These are phyloP conservation scores for Aureobasidium lini DNA, from an alignment of 2,329 filamentous ascomycete genomes.

Conservation along the genomic window DNA sequence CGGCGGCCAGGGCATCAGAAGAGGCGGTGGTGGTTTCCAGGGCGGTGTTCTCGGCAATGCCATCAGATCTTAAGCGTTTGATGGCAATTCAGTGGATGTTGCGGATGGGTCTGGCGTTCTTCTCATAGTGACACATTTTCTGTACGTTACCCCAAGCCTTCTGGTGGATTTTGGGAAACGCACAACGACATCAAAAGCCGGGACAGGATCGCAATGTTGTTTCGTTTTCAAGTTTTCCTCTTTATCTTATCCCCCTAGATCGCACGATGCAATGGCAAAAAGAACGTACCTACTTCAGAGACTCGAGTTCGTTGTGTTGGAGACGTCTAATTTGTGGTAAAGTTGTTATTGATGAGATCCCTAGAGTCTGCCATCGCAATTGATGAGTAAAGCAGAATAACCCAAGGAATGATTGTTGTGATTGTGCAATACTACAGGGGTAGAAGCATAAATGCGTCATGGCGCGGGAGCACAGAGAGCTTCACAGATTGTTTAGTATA, in stretches of 20 bases:
- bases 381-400: too few species aligned
- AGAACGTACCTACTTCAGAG: neutral
- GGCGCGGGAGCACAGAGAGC: neutral
- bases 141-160: neutral
- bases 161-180: neutral
- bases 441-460: neutral
- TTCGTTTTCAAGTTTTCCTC: conserved; percentile 1
- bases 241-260: conserved; percentile 6
- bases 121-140: conserved; percentile 8
- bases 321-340: neutral
- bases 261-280: conserved; percentile 13
- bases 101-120: conserved; percentile 11
- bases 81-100: neutral
- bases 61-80: conserved; percentile 37
- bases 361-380: too few species aligned
- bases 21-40: conserved; percentile 74
- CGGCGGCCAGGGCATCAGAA: conserved; percentile 56
- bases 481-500: too few species aligned
- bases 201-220: conserved; percentile 2
- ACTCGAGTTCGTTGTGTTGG: neutral
- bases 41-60: conserved; percentile 65
- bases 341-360: too few species aligned
- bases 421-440: neutral
- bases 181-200: conserved; percentile 6
- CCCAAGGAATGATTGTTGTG: too few species aligned